phyloP scores from a whole-genome alignment of 2,329 filamentous ascomycete genomes.

The Fusarium haematococcum region DNA sequence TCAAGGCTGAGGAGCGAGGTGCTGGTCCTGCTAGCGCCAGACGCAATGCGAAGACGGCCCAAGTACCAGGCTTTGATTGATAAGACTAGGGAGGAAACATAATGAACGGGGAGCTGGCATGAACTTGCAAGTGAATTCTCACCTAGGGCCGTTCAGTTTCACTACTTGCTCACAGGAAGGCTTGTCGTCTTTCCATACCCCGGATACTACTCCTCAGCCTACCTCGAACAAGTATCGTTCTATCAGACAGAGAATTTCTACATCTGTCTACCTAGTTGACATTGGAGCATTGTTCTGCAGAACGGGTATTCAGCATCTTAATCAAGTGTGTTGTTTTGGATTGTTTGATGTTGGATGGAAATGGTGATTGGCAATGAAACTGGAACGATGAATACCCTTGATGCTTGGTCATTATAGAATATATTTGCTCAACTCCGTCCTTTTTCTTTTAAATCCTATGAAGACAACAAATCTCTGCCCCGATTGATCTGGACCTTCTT shows the following conservation, averaged over 20 bases:
- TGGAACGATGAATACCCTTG: slow-evolving; percentile 8
- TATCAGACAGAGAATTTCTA: not conserved
- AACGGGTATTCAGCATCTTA: not conserved
- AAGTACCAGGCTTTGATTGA: slow-evolving; percentile 47
- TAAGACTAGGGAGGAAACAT: slow-evolving; percentile 8
- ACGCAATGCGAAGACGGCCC: slow-evolving; percentile 2
- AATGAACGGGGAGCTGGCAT: not conserved
- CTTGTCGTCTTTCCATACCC: not conserved
- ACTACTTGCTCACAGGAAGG: not conserved
- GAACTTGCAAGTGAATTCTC: not conserved
- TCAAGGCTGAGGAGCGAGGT: slow-evolving; percentile 60
- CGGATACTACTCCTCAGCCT: not conserved
- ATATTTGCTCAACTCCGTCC: slow-evolving; percentile 23
- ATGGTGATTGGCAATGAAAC: not conserved
- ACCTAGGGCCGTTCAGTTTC: not conserved
- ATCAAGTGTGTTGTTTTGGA: not conserved
- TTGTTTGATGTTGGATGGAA: not conserved
- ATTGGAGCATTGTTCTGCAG: not conserved
- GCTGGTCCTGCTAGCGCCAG: slow-evolving; percentile 49
- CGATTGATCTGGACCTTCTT: slow-evolving; percentile 94
- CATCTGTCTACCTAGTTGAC: not conserved
- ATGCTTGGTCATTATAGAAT: slow-evolving; percentile 25
- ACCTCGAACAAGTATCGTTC: not conserved
- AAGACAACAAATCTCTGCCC: slow-evolving; percentile 64
- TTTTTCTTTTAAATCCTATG: slow-evolving; percentile 43